Evolutionary conservation across 495 filamentous ascomycete species (phyloP).

Genomic region (Parachaetomium inaequale): DNA sequence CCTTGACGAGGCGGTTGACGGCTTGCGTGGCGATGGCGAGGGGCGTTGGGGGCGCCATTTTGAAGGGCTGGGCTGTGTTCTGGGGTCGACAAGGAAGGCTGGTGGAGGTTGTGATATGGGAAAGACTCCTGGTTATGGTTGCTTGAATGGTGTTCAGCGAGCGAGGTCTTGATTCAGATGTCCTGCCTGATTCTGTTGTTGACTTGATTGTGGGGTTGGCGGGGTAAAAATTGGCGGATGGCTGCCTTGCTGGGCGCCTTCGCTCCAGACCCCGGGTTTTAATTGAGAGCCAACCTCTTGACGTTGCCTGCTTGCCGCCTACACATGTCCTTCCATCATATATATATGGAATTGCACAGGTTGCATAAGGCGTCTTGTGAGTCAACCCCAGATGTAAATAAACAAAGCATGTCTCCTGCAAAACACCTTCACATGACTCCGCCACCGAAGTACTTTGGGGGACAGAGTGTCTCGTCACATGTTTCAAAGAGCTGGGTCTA

Average conservation of each 20-base stretch:
- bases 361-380: no score
- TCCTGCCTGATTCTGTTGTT: slow-evolving; percentile 18
- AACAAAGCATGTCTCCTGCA: no score
- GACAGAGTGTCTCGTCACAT: not conserved
- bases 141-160: not conserved
- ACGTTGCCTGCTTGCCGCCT: no score
- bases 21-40: slow-evolving; percentile 33
- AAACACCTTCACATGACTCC: no score
- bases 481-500: not conserved
- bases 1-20: slow-evolving; percentile 80
- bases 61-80: slow-evolving; percentile 7
- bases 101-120: not conserved
- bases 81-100: not conserved
- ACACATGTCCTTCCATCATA: no score
- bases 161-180: not conserved
- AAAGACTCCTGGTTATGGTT: not conserved
- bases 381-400: no score
- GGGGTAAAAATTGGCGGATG: slow-evolving; percentile 25
- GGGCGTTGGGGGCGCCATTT: slow-evolving; percentile 31
- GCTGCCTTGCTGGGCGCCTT: no score
- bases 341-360: no score
- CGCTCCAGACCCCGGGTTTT: no score
- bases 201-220: slow-evolving; percentile 32
- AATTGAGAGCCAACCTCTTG: no score
- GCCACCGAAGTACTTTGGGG: no score